These are phyloP conservation scores for Lophium mytilinum DNA, from an alignment of 495 filamentous ascomycete genomes.

Conservation along the genomic window DNA sequence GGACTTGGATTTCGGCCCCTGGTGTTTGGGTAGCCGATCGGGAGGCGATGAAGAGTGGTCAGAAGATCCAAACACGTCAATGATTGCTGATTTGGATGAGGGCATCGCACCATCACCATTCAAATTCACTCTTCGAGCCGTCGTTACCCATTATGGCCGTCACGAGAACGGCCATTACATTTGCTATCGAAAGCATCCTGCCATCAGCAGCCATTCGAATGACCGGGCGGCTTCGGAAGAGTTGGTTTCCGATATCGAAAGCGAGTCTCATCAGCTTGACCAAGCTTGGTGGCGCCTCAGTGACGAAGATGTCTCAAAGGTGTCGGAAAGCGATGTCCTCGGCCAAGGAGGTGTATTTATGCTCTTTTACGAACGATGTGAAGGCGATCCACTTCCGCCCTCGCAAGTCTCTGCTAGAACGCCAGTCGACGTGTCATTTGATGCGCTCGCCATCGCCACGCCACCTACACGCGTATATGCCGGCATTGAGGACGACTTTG, in stretches of 20 bases:
- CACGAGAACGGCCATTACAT: slow-evolving; percentile 97
- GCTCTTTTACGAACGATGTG: slow-evolving; percentile 74
- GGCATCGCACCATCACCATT: slow-evolving; percentile 7
- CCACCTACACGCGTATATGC: background rate
- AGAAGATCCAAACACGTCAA: slow-evolving; percentile 54
- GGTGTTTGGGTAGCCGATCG: slow-evolving; percentile 49
- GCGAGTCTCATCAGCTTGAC: background rate
- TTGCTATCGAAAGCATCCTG: slow-evolving; percentile 67
- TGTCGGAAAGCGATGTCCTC: slow-evolving; percentile 65
- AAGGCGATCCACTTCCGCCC: background rate
- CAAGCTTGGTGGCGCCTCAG: slow-evolving; percentile 71
- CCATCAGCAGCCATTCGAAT: slow-evolving; percentile 29
- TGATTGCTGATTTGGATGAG: slow-evolving; percentile 41
- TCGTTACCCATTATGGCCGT: slow-evolving; percentile 79
- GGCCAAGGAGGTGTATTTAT: slow-evolving; percentile 84
- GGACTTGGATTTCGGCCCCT: slow-evolving; percentile 61
- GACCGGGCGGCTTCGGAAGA: slow-evolving; percentile 17
- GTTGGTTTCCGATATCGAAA: slow-evolving; percentile 19
- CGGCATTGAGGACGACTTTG: background rate
- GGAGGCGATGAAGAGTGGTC: slow-evolving; percentile 52
- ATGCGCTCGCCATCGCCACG: background rate
- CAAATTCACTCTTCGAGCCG: slow-evolving; percentile 71
- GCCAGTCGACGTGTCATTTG: background rate
- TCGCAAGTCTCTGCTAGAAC: background rate
- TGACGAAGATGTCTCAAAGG: slow-evolving; percentile 71